Conservation (phyloP, 352 stramenopile species). For the Globisporangium emineosum region DNA sequence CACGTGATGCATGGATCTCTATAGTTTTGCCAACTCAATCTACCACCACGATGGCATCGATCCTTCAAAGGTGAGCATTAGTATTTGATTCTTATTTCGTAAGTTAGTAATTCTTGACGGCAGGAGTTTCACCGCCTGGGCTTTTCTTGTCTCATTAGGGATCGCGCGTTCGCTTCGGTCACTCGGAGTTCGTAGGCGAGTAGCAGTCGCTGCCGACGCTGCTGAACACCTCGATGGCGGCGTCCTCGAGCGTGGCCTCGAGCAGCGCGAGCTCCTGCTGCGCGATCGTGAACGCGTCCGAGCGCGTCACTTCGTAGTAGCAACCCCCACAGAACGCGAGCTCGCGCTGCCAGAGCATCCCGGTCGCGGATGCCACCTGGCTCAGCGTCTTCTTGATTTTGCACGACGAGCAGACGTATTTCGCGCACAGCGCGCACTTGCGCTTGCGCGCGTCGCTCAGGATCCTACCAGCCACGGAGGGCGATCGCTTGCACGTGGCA, state of each 20-base stretch:
- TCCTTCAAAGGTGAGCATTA: no score
- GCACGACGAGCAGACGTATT: slow-evolving; percentile 13
- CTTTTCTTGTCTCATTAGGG: no score
- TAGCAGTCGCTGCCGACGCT: slow-evolving; percentile 9
- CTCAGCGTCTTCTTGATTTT: slow-evolving; percentile 14
- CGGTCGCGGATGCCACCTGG: not conserved
- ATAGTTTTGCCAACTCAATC: no score
- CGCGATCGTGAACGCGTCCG: slow-evolving; percentile 20
- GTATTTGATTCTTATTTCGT: no score
- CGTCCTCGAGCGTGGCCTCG: not conserved
- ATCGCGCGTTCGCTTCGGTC: no score
- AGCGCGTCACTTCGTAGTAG: slow-evolving; percentile 18
- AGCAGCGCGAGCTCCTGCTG: slow-evolving; percentile 22
- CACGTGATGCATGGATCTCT: no score
- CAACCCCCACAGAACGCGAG: slow-evolving; percentile 25
- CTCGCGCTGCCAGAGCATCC: not conserved
- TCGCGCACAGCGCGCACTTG: not conserved
- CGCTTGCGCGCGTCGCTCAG: not conserved
- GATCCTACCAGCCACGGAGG: not conserved
- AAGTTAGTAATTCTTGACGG: no score
- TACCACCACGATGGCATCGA: no score
- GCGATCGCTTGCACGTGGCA: not conserved
- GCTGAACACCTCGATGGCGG: not conserved
- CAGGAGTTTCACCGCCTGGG: no score
- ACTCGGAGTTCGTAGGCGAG: slow-evolving; percentile 1